Percentiles rank a stretch among this genome's conserved stretches.
Evolutionary conservation across 306 rosid species (phyloP).

Genomic region (Casuarina cunninghamiana): DNA sequence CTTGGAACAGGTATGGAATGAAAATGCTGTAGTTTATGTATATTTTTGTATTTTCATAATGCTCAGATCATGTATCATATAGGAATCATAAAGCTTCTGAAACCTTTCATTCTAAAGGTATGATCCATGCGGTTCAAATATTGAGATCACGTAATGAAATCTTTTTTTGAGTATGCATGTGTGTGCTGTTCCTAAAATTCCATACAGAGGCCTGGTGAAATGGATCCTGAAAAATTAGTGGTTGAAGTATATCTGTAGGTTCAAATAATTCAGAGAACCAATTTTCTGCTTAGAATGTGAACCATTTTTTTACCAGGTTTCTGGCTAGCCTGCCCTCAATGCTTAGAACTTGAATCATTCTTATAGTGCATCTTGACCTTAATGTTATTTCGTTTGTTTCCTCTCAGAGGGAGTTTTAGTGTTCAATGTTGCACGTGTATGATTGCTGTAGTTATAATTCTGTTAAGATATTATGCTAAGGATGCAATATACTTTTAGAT

Average conservation of each 20-base stretch:
- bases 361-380: neutral
- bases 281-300: neutral
- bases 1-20: neutral
- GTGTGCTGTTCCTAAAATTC: neutral
- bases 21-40: neutral
- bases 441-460: neutral
- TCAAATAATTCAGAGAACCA: neutral
- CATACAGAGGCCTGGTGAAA: neutral
- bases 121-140: neutral
- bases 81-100: neutral
- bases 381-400: neutral
- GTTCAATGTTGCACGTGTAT: neutral
- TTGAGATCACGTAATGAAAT: neutral
- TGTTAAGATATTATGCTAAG: neutral
- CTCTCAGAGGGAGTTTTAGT: neutral
- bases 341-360: neutral
- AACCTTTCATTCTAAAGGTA: neutral
- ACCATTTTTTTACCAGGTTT: neutral
- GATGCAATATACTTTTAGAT: neutral
- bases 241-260: neutral
- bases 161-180: neutral
- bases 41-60: constrained; percentile 3
- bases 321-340: neutral
- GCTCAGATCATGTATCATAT: neutral
- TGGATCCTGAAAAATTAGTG: neutral